Evolutionary conservation across 2,329 filamentous ascomycete genomes (phyloP), one percentile per base, ranked within the genome.

Genomic region (Xylaria sp.): DNA sequence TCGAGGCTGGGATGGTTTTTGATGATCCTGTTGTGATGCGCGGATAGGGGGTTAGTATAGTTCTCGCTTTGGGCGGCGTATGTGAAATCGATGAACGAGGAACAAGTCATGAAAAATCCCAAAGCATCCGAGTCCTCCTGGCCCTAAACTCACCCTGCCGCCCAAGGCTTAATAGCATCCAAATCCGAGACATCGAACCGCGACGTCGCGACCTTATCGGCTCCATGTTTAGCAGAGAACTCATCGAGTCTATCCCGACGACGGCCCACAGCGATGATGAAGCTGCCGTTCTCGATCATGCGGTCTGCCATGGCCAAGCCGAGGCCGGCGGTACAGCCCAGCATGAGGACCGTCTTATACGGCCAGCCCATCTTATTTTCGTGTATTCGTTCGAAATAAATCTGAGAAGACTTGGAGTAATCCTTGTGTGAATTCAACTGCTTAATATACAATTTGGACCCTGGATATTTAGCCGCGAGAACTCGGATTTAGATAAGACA

Each of bases 231-330:
- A 3, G 77, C 74, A 1, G 84, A 82, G 63, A 88, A 85, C 0
- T 76, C 80, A 45, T 87, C 83, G 9, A 89, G 82, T 1, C 83
- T 79, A 15, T 87, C 83, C 74, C 84, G 75, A 50, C 86, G 83
- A n/a, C 87, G 83, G 23, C 87, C 87, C 6, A 87, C 84, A 7
- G 81, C 85, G 39, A 87, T 85, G 36, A 89, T 85, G 70, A 84
- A 84, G 60, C 83, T 78, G 55, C 83, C 85, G 63, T 81, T 78
- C 7, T 80, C 72, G 46, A 88, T 76, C 75, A 77, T 76, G 58
- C 75, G 76, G 68, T 77, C 76, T 2, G 76, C 75, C 60, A 77
- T 70, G 23, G 75, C 76, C 0, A 73, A 67, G 4, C 76, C 75
- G 23, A 77, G 73, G 63, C 76, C 75, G 4, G 76, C 72, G 2